Conservation (phyloP, 2,329 filamentous ascomycete genomes). For the Colletotrichum costaricense region DNA sequence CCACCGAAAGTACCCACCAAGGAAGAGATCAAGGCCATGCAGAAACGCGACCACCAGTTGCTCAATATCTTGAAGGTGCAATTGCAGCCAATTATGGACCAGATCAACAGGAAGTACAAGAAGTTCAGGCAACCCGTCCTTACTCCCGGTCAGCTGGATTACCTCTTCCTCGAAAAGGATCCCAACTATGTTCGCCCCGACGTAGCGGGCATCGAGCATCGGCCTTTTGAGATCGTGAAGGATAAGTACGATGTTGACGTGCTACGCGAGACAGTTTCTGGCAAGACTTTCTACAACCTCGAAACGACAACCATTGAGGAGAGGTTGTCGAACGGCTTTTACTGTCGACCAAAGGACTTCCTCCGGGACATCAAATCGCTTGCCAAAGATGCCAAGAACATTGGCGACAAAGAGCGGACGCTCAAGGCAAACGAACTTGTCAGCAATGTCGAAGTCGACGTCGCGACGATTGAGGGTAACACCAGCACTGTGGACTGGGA, state of each 20-base stretch:
- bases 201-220: conserved; percentile 63
- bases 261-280: conserved; percentile 78
- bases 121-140: conserved; percentile 88
- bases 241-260: conserved; percentile 85
- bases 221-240: conserved; percentile 83
- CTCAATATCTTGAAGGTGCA: conserved; percentile 89
- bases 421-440: conserved; percentile 92
- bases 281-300: conserved; percentile 94
- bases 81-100: conserved; percentile 96
- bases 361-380: conserved; percentile 86
- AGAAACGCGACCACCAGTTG: conserved; percentile 83
- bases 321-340: conserved; percentile 95
- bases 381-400: conserved; percentile 84
- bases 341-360: conserved; percentile 91
- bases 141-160: conserved; percentile 77
- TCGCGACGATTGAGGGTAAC: conserved; percentile 78
- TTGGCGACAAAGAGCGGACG: conserved; percentile 84
- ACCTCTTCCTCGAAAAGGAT: conserved; percentile 86
- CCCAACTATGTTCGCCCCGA: conserved; percentile 75
- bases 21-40: conserved; percentile 82
- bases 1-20: conserved; percentile 77
- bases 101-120: conserved; percentile 90
- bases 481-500: conserved; percentile 82
- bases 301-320: conserved; percentile 95
- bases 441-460: conserved; percentile 94